phyloP scores from a whole-genome alignment of 2,329 filamentous ascomycete species.

The Exophiala aquamarina region DNA sequence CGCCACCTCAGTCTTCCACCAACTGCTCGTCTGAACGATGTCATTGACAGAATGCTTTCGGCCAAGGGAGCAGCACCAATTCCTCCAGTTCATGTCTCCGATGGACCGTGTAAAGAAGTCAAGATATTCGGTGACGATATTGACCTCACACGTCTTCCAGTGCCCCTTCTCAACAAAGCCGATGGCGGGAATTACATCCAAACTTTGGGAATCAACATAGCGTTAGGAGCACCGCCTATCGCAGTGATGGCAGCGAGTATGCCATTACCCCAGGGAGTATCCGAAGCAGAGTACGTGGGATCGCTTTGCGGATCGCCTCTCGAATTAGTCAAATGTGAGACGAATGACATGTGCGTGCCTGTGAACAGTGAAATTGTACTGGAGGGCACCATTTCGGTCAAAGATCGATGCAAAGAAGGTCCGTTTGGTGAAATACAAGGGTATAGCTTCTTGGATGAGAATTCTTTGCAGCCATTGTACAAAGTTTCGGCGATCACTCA shows the following conservation, averaged over 20 bases:
- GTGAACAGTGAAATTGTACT: conserved; percentile 54
- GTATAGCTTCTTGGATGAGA: conserved; percentile 46
- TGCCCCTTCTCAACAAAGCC: conserved; percentile 43
- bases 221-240: conserved; percentile 51
- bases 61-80: conserved; percentile 37
- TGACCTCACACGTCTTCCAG: conserved; percentile 45
- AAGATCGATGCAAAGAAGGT: conserved; percentile 46
- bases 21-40: conserved; percentile 38
- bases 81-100: conserved; percentile 34
- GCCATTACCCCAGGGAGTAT: conserved; percentile 51
- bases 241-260: conserved; percentile 51
- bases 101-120: conserved; percentile 47
- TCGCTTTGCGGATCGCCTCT: conserved; percentile 46
- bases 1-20: conserved; percentile 43
- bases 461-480: conserved; percentile 40
- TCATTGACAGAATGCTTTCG: conserved; percentile 44
- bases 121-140: conserved; percentile 40
- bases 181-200: conserved; percentile 55
- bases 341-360: conserved; percentile 49
- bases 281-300: conserved; percentile 51
- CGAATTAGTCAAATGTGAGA: conserved; percentile 55
- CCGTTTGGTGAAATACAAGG: conserved; percentile 53
- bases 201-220: conserved; percentile 46
- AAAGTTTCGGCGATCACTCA: conserved; percentile 51
- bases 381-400: conserved; percentile 49